These are phyloP conservation scores for Phytophthora litchii DNA, from an alignment of 352 stramenopile species.

Conservation along the genomic window DNA sequence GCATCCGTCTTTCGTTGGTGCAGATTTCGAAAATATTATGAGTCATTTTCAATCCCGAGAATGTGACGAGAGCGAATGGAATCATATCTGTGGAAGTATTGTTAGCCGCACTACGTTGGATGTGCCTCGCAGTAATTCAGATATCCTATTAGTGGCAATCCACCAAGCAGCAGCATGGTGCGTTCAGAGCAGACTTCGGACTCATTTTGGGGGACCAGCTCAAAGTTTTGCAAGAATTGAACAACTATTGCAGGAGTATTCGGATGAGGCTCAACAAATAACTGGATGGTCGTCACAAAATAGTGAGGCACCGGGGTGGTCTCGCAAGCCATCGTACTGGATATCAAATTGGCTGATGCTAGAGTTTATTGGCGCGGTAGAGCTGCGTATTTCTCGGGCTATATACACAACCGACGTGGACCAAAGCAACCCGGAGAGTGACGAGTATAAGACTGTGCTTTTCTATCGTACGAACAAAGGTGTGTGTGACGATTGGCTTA, in stretches of 20 bases:
- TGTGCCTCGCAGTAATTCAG: slow-evolving; percentile 19
- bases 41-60: slow-evolving; percentile 36
- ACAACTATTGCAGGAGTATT: slow-evolving; percentile 54
- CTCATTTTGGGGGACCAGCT: slow-evolving; percentile 73
- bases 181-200: slow-evolving; percentile 73
- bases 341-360: slow-evolving; percentile 50
- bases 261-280: slow-evolving; percentile 11
- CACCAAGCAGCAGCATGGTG: slow-evolving; percentile 71
- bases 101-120: slow-evolving; percentile 8
- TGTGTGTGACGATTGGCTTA: slow-evolving; percentile 78
- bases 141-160: slow-evolving; percentile 38
- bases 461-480: slow-evolving; percentile 74
- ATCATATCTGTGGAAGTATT: slow-evolving; percentile 35
- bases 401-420: slow-evolving; percentile 23
- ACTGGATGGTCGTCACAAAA: slow-evolving; percentile 8
- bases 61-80: slow-evolving; percentile 42
- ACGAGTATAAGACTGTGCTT: slow-evolving; percentile 44
- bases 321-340: slow-evolving; percentile 1
- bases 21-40: slow-evolving; percentile 59
- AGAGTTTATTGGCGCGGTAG: slow-evolving; percentile 62
- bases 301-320: not conserved
- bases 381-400: slow-evolving; percentile 50
- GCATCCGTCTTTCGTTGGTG: slow-evolving; percentile 38
- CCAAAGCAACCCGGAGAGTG: slow-evolving; percentile 43
- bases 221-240: slow-evolving; percentile 84